These are phyloP conservation scores for Brassica incana DNA, from an alignment of 345 rosid species.

Conservation along the genomic window DNA sequence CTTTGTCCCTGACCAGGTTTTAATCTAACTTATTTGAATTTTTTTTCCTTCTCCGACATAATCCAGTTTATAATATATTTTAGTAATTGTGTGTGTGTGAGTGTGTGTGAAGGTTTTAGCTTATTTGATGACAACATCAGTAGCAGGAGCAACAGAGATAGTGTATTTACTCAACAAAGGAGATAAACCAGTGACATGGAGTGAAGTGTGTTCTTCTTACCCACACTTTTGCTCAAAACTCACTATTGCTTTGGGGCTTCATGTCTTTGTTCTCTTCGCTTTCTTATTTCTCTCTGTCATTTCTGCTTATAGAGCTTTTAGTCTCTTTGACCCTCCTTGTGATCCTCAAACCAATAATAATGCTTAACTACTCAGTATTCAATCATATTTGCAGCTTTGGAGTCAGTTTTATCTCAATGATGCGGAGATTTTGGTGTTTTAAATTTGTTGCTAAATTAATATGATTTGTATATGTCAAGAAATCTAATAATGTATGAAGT, in stretches of 20 bases:
- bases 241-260: conserved; percentile 61
- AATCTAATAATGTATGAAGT: background rate
- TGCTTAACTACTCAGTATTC: conserved; percentile 18
- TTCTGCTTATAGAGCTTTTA: conserved; percentile 79
- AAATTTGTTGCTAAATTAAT: background rate
- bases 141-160: conserved; percentile 67
- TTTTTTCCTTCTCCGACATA: background rate
- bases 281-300: conserved; percentile 62
- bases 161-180: conserved; percentile 66
- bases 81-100: background rate
- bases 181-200: conserved; percentile 72
- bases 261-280: conserved; percentile 53
- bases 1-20: conserved; percentile 91
- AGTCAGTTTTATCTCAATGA: background rate
- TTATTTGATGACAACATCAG: conserved; percentile 78
- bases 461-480: background rate
- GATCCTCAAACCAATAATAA: conserved; percentile 18
- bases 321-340: conserved; percentile 65
- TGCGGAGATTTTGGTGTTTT: conserved; percentile 3
- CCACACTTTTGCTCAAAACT: conserved; percentile 63
- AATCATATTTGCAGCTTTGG: background rate
- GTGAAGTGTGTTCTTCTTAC: conserved; percentile 68
- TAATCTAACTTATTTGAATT: background rate
- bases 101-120: conserved; percentile 58
- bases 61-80: background rate